Conservation (phyloP, 352 stramenopile species). For the Globisporangium paroecandrum region DNA sequence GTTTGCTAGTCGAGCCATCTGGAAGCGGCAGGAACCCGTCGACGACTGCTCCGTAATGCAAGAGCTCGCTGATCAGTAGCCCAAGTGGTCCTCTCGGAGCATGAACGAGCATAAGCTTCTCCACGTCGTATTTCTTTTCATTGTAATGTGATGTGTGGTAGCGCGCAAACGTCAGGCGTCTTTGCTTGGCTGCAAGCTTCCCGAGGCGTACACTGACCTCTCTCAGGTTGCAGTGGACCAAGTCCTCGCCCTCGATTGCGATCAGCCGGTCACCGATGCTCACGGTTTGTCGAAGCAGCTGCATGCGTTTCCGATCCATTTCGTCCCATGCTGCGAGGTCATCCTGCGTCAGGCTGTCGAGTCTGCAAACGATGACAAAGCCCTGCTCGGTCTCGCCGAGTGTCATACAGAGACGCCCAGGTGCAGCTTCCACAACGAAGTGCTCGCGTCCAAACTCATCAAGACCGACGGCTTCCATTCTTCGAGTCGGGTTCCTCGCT, state of each 20-base stretch:
- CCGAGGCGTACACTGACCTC: slow-evolving; percentile 45
- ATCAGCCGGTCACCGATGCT: slow-evolving; percentile 47
- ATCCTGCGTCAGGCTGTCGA: slow-evolving; percentile 24
- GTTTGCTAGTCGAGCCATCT: slow-evolving; percentile 33
- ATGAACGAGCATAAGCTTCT: slow-evolving; percentile 44
- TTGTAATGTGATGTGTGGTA: slow-evolving; percentile 32
- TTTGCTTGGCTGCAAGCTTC: slow-evolving; percentile 36
- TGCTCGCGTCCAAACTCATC: slow-evolving; percentile 50
- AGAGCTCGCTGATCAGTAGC: slow-evolving; percentile 38
- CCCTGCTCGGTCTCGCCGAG: slow-evolving; percentile 44
- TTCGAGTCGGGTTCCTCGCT: background rate
- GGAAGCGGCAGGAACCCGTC: slow-evolving; percentile 41
- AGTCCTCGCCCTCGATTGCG: slow-evolving; percentile 42
- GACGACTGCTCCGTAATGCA: slow-evolving; percentile 45
- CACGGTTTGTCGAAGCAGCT: slow-evolving; percentile 31
- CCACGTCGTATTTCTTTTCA: slow-evolving; percentile 39
- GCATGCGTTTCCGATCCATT: slow-evolving; percentile 30
- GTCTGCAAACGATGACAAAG: slow-evolving; percentile 41
- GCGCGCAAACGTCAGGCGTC: slow-evolving; percentile 46
- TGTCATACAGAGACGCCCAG: slow-evolving; percentile 50
- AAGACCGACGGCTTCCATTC: slow-evolving; percentile 27
- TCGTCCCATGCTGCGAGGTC: slow-evolving; percentile 31
- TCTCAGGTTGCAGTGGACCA: slow-evolving; percentile 35
- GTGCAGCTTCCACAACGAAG: slow-evolving; percentile 42
- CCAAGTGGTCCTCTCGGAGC: slow-evolving; percentile 45